phyloP scores from a whole-genome alignment of 2,329 filamentous ascomycete genomes.

The Phyllachora maydis region DNA sequence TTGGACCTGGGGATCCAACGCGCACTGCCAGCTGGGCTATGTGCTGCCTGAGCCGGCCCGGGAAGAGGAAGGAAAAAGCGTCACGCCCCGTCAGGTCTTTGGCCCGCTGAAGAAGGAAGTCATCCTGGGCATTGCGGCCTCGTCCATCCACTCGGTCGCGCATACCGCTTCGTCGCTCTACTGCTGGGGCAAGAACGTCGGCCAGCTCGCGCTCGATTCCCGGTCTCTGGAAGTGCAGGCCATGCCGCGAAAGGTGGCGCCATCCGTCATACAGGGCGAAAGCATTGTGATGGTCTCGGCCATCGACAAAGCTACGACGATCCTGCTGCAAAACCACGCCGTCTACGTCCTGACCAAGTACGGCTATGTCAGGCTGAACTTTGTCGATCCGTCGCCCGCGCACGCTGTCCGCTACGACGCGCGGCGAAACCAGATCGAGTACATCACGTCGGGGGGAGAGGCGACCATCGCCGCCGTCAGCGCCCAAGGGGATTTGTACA shows the following conservation, averaged over 20 bases:
- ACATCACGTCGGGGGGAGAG: constrained; percentile 69
- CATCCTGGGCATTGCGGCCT: constrained; percentile 69
- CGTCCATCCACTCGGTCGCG: constrained; percentile 76
- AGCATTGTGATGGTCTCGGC: constrained; percentile 64
- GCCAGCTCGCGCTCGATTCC: constrained; percentile 83
- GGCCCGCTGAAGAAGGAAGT: constrained; percentile 74
- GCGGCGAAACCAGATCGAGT: constrained; percentile 46
- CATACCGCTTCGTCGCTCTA: constrained; percentile 67
- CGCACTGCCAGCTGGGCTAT: constrained; percentile 72
- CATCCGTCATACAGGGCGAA: constrained; percentile 56
- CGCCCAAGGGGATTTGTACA: constrained; percentile 70
- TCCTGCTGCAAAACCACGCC: constrained; percentile 67
- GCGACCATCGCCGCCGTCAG: constrained; percentile 84
- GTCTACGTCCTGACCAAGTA: constrained; percentile 94
- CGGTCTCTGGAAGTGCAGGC: constrained; percentile 71
- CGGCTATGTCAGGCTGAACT: constrained; percentile 78
- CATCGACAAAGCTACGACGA: constrained; percentile 75
- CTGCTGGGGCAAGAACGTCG: constrained; percentile 89
- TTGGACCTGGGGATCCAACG: constrained; percentile 88
- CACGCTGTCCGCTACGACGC: constrained; percentile 43
- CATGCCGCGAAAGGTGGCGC: constrained; percentile 69
- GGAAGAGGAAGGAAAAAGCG: constrained; percentile 71
- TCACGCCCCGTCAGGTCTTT: constrained; percentile 71
- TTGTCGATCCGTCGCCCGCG: no score
- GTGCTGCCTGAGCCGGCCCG: constrained; percentile 42